Conservation (phyloP, 192 early-diverging fungal genomes). For the Backusella luteola region DNA sequence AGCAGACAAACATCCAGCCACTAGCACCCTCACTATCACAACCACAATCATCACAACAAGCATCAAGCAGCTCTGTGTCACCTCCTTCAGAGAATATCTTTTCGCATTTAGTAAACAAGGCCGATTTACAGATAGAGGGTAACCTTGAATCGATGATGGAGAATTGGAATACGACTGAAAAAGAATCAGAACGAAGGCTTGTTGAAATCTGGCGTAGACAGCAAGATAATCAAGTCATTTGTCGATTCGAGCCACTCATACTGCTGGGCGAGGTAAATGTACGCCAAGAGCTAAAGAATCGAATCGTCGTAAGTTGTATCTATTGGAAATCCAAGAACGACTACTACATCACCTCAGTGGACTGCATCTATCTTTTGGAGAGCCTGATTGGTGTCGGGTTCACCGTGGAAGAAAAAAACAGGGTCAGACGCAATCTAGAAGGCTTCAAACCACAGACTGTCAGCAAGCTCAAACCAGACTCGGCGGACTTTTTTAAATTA, state of each 20-base stretch:
- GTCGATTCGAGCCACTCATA: slow-evolving; percentile 59
- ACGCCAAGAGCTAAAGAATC: neutral
- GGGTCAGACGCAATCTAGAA: slow-evolving; percentile 82
- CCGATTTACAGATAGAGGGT: slow-evolving; percentile 60
- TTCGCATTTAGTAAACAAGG: slow-evolving; percentile 65
- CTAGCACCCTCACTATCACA: neutral
- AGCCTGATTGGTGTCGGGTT: slow-evolving; percentile 67
- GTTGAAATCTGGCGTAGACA: slow-evolving; percentile 73
- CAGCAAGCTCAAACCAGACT: slow-evolving; percentile 69
- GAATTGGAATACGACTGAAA: slow-evolving; percentile 65
- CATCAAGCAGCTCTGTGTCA: neutral
- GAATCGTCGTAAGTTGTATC: slow-evolving; percentile 69
- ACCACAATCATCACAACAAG: slow-evolving; percentile 16
- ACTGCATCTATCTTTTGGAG: slow-evolving; percentile 72
- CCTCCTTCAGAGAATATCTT: slow-evolving; percentile 45
- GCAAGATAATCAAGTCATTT: slow-evolving; percentile 63
- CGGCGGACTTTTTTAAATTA: slow-evolving; percentile 69
- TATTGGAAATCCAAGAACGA: slow-evolving; percentile 71
- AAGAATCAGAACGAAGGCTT: slow-evolving; percentile 57
- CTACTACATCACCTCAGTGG: slow-evolving; percentile 75
- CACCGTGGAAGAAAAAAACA: slow-evolving; percentile 79
- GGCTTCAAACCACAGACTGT: slow-evolving; percentile 73
- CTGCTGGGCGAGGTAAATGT: neutral
- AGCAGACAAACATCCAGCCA: neutral
- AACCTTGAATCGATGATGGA: slow-evolving; percentile 62